Base-by-base conservation (phyloP, 2,329 filamentous ascomycete species). In the Xylariaceae sp. region DNA sequence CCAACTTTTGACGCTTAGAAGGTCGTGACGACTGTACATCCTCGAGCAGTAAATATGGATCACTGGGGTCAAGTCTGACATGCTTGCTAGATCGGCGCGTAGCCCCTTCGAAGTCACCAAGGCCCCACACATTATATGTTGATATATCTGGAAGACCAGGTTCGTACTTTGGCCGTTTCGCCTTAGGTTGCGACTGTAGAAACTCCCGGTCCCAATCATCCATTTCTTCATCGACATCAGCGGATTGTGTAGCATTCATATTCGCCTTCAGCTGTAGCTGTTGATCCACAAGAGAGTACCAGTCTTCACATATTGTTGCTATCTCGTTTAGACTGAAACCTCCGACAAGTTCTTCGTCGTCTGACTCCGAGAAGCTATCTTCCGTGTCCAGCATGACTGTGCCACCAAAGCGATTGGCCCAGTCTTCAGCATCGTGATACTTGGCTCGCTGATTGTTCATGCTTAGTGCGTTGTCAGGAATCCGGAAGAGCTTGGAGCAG, bases 41-140 rank as follows among this genome's bases (percentile, higher is more conserved):
- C 65, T 97, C 91, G 16, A 97, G 78, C 2, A 99, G 81, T 4
- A 99, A 83, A 64, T 91, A 82, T 1, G 92, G 89, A 67, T 99
- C 94, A 63, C 92, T 92, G 72, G 94, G 81, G 65, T 97, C 92
- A 45, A 99, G 79, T 1, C 87, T 83, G 20, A 96, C 88, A 37
- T 86, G 86, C 72, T 91, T 92, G 3, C 89, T 86, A 36, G 92
- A 81, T 60, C 84, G 84, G 11, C 86, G 79, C 1, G 89, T 92
- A 4, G 85, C 82, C 51, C 83, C 79, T 64, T 92, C 86, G 13
- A 92, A 94, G 58, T 96, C 84, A 66, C 95, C 90, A 62, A 96
- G 87, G 3, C 86, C 85, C 1, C 89, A 88, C 2, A 89, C 80
- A 2, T 81, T 78, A 52, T 86, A 86, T 24, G 76, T 76, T 1